Base-by-base conservation (phyloP, 257 asterid genomes). In the Solanum rostratum region DNA sequence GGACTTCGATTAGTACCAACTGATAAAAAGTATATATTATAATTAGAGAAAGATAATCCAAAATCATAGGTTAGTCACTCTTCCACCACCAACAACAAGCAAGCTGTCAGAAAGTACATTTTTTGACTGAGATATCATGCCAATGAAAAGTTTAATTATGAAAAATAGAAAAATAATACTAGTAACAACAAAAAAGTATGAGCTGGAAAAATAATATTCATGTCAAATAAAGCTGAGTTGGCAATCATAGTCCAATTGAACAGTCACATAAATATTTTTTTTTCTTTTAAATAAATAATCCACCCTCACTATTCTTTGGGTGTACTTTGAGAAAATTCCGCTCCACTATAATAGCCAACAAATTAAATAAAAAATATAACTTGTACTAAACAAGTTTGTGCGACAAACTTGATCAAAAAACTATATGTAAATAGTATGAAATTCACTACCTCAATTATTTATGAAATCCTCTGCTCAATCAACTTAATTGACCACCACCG, bases 171-270 rank as follows among this genome's bases (percentile, higher is more conserved):
- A 14, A 73, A 49, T 7, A 73, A 49, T 7, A 7, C 33, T 46
- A 76, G 16, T 46, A 76, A 76, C 43, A 76, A 76, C 62, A 76
- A 33, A 57, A 84, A 12, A 46, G 10, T 62, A 73, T 41, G 41
- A 33, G 14, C 29, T n/a, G 46, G 37, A 78, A 65, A 63, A 24
- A 33, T 46, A 27, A 14, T 49, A 49, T 27, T 76, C 63, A 27
- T 22, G 43, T 81, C 57, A 57, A n/a, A n/a, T n/a, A n/a, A 85
- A 70, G 45, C 10, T 84, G 55, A 85, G 83, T 87, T 57, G 88
- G 53, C 50, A 49, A 80, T 79, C 43, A 84, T 84, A 52, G 65
- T 82, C 27, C 63, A 49, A 13, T 18, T 81, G 79, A 82, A 83
- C 41, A 52, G 24, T 76, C 24, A 6, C 11, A 5, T 83, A 24